Base-by-base conservation (phyloP, 345 rosid genomes). In the Dipteronia sinensis region DNA sequence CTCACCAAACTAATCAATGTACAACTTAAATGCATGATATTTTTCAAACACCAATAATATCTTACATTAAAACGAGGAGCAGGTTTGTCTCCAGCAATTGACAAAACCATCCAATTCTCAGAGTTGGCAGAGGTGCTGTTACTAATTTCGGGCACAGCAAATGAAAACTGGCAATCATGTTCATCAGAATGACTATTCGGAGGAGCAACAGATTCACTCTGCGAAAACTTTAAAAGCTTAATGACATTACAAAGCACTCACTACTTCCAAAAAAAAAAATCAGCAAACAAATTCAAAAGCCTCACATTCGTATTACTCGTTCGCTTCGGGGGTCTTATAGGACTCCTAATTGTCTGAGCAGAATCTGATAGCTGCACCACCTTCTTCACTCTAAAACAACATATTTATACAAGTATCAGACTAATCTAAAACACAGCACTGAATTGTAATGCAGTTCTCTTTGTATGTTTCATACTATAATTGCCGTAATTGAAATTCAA, bases 301-400 rank as follows among this genome's bases (percentile, higher is more conserved):
- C 87, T 89, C 82, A 96, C 97, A 78, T 62, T 82, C 6, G 86
- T 65, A 80, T 77, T 92, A 81, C 82, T 84, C 25, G 40, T 64
- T 31, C 90, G 89, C 79, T 94, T 96, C 29, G 81, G 86, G 0
- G 85, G 87, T 72, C 97, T 88, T 75, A 87, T 16, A n/a, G 99
- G 99, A 85, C 98, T 96, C 87, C 82, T 90, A 31, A 77, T 71
- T 64, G 89, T 97, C 79, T 85, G 91, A 17, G 88, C 80, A 65
- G 98, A 81, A 34, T 96, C 99, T 8, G 98, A 90, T 40, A 96
- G 97, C 80, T 94, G 99, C n/a, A 91, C 97, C n/a, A 91, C 97
- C 89, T 95, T 95, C 92, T 94, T 96, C 73, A 92, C 88, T 81
- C 99, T 96, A 78, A 79, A 73, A 20, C 61, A 74, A 74, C 55